These are phyloP conservation scores for Lipomyces yarrowii DNA, from an alignment of 1,139 yeast genomes.

Conservation along the genomic window DNA sequence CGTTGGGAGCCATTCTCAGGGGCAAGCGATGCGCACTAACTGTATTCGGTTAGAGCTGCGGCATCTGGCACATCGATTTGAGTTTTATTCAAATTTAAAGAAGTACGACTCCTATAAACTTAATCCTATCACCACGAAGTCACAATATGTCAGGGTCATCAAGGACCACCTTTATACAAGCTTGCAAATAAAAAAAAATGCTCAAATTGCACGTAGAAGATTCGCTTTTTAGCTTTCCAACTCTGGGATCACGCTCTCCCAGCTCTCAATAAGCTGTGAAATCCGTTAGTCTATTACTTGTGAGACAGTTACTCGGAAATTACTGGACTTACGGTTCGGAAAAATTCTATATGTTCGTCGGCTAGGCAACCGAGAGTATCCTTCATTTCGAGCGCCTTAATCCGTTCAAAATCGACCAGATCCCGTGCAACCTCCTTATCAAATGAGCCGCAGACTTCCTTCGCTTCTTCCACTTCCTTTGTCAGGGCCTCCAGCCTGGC, in stretches of 20 bases:
- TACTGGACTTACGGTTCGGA: conserved; percentile 47
- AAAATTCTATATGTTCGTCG: conserved; percentile 75
- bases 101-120: too few species aligned
- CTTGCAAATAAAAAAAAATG: neutral
- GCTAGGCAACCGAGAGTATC: conserved; percentile 69
- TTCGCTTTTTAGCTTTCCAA: conserved; percentile 15
- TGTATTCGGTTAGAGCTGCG: neutral
- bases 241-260: conserved; percentile 28
- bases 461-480: conserved; percentile 63
- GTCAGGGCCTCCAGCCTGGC: conserved; percentile 61
- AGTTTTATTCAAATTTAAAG: neutral
- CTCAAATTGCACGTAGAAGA: neutral
- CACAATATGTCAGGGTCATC: too few species aligned
- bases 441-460: conserved; percentile 68
- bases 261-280: conserved; percentile 17
- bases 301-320: conserved; percentile 40
- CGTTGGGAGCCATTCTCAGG: neutral
- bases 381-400: conserved; percentile 77
- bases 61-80: neutral
- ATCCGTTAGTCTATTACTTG: conserved; percentile 1
- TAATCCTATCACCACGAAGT: too few species aligned
- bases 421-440: conserved; percentile 69
- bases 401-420: conserved; percentile 77
- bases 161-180: neutral
- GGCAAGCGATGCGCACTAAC: neutral